Base-by-base conservation (phyloP, 805 yeast species). In the Starmerella roubikii region DNA sequence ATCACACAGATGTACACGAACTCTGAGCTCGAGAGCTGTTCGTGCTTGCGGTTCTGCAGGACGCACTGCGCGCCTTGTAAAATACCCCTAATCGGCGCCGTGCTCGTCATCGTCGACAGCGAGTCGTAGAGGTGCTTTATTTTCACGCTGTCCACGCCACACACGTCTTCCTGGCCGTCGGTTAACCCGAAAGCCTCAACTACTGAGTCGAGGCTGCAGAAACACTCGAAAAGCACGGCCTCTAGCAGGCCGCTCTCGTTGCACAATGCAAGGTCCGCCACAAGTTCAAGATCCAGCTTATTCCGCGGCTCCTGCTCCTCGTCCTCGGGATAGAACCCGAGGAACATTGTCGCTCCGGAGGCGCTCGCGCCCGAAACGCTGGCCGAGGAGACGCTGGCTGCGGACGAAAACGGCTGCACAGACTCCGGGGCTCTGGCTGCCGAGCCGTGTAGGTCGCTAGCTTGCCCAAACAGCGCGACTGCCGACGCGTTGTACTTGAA, bases 31-130 rank as follows among this genome's bases (percentile, higher is more conserved):
- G 40, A 34, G 25, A 45, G 22, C 11, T 50, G 44, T 3, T 37
- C 43, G 31, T 44, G 48, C 9, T 37, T 29, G 2, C 54, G 45
- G 17, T 42, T 40, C 13, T 42, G 48, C 30, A 52, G 32, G 4
- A 48, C 52, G 4, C 40, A 29, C 31, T 51, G 51, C 3, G 55
- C 55, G 3, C 54, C 55, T 30, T 49, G 53, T 4, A 52, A 39
- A 4, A 52, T 45, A 10, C 54, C 55, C 1, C 55, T 46, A 48
- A 52, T 52, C 1, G 55, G 54, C 7, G 42, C 39, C 3, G 54
- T 47, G 3, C 49, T 39, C 3, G 49, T 35, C 1, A 45, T 46
- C 8, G 42, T 23, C 11, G 36, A 48, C 15, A 49, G 45, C 20
- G 41, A 16, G 17, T 39, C 31, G 30, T 51, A 51, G 20, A 49